phyloP scores from a whole-genome alignment of 495 filamentous ascomycete genomes.

The Chaetomium tenue region DNA sequence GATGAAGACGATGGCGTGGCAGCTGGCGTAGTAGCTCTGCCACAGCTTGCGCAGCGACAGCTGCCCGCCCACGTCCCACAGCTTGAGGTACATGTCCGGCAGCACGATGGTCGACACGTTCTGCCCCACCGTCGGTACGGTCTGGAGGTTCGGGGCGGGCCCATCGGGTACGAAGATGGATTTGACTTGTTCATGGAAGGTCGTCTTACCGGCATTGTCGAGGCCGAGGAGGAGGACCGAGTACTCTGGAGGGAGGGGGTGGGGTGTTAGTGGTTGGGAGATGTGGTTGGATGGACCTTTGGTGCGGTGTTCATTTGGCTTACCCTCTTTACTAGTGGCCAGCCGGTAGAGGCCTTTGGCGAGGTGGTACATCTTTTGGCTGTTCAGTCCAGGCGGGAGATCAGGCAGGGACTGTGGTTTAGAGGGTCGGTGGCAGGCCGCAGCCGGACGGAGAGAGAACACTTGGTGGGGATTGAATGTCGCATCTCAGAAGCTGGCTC shows the following conservation, averaged over 20 bases:
- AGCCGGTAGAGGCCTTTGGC: conserved; percentile 91
- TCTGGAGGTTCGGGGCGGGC: conserved; percentile 60
- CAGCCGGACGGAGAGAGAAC: not conserved
- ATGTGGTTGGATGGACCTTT: too few species aligned
- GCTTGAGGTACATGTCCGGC: conserved; percentile 91
- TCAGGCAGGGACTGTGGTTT: not conserved
- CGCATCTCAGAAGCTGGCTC: too few species aligned
- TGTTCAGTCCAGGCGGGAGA: not conserved
- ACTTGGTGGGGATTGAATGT: not conserved
- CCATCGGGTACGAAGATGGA: conserved; percentile 71
- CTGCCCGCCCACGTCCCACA: conserved; percentile 98
- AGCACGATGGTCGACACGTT: conserved; percentile 89
- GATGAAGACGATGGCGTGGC: conserved; percentile 95
- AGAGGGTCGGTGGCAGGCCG: conserved; percentile 1
- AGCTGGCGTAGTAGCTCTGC: conserved; percentile 91
- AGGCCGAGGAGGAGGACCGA: conserved; percentile 95
- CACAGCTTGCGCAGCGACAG: conserved; percentile 83
- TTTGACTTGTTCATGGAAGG: conserved; percentile 94
- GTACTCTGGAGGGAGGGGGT: conserved; percentile 69
- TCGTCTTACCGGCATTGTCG: conserved; percentile 98
- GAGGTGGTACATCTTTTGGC: conserved; percentile 80
- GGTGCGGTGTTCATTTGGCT: not conserved
- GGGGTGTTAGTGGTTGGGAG: conserved; percentile 8
- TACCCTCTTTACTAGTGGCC: conserved; percentile 93
- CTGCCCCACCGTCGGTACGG: conserved; percentile 95